These are phyloP conservation scores for Chaetomium cochliodes DNA, from an alignment of 495 filamentous ascomycete genomes.

Conservation along the genomic window DNA sequence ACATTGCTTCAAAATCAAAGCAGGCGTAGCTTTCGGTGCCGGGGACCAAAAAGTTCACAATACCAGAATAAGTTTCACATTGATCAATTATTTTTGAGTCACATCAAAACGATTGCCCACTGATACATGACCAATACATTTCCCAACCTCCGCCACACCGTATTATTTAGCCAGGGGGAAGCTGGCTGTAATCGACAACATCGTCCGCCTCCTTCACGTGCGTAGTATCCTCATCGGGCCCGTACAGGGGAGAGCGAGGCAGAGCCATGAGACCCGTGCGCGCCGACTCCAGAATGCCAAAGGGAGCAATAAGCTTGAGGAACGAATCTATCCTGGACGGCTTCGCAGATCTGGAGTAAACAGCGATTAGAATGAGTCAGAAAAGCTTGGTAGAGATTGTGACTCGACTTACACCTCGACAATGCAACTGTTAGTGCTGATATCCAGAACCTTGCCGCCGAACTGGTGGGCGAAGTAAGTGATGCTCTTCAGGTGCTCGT, in stretches of 20 bases:
- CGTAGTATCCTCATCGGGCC: constrained; percentile 62
- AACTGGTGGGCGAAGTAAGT: constrained; percentile 97
- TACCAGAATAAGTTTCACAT: constrained; percentile 13
- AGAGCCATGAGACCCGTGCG: constrained; percentile 95
- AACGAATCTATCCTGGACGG: constrained; percentile 92
- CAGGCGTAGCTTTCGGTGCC: constrained; percentile 25
- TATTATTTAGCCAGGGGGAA: constrained; percentile 78
- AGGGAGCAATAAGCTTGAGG: constrained; percentile 92
- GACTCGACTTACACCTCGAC: constrained; percentile 76
- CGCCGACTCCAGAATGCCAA: constrained; percentile 93
- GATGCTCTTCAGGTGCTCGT: constrained; percentile 92
- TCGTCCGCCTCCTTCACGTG: constrained; percentile 85
- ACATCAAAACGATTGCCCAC: neutral
- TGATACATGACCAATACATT: constrained; percentile 19
- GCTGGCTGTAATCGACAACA: constrained; percentile 86
- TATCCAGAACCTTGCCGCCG: constrained; percentile 94
- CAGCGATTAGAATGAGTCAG: constrained; percentile 24
- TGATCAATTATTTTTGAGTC: constrained; percentile 4
- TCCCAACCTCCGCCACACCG: neutral
- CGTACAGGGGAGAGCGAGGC: constrained; percentile 83
- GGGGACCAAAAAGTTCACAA: constrained; percentile 17
- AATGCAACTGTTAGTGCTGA: constrained; percentile 96
- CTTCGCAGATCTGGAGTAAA: constrained; percentile 72
- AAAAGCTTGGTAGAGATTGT: constrained; percentile 2
- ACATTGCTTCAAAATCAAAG: constrained; percentile 11